phyloP scores from a whole-genome alignment of 495 filamentous ascomycete genomes.

The Terfezia claveryi region DNA sequence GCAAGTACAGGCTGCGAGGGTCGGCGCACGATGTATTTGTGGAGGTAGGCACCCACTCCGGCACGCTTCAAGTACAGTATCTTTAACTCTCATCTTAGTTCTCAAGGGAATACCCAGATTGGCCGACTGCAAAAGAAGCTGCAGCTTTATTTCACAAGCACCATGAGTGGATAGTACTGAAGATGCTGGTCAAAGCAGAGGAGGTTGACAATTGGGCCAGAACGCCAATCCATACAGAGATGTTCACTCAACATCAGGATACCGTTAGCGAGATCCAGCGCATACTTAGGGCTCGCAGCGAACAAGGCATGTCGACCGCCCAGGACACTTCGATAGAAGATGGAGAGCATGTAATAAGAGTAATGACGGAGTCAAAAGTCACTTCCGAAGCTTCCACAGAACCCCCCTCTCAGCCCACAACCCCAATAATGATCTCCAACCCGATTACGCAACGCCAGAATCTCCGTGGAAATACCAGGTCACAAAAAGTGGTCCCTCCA shows the following conservation, averaged over 20 bases:
- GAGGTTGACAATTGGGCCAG: constrained; percentile 8
- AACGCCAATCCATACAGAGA: constrained; percentile 6
- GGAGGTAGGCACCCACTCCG: background rate
- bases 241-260: background rate
- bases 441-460: too few relatives aligned
- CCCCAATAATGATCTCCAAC: too few relatives aligned
- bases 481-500: too few relatives aligned
- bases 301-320: background rate
- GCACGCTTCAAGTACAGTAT: too few relatives aligned
- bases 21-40: background rate
- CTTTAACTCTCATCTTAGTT: background rate
- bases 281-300: background rate
- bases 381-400: too few relatives aligned
- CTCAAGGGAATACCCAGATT: constrained; percentile 1
- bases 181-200: constrained; percentile 4
- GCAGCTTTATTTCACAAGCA: constrained; percentile 6
- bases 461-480: too few relatives aligned
- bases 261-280: background rate
- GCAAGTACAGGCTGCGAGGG: background rate
- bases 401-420: too few relatives aligned
- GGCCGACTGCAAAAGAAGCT: background rate
- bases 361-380: too few relatives aligned
- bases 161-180: constrained; percentile 8
- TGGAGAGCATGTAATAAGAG: too few relatives aligned
- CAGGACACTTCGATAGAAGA: background rate